These are phyloP conservation scores for Leccinum pachyderme DNA, from an alignment of 1,284 basidiomycete genomes.

Conservation along the genomic window DNA sequence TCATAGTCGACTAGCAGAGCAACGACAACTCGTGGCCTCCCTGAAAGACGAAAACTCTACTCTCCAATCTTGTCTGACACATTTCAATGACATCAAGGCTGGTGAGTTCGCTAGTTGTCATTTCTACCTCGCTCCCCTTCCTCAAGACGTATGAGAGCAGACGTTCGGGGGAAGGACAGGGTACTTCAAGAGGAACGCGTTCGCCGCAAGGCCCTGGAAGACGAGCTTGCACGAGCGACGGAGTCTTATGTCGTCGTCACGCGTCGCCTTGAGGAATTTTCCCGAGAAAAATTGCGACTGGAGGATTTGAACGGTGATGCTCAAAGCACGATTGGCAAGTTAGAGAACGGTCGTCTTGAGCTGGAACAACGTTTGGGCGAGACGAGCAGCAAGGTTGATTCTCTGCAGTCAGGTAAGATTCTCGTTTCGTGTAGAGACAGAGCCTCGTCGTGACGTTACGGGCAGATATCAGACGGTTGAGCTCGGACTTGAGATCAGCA, in stretches of 20 bases:
- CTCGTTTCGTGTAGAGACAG: not conserved
- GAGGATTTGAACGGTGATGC: constrained; percentile 27
- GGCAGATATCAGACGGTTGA: constrained; percentile 20
- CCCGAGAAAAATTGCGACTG: constrained; percentile 28
- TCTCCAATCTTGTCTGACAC: constrained; percentile 18
- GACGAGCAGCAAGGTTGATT: constrained; percentile 7
- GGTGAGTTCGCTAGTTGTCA: constrained; percentile 10
- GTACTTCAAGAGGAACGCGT: constrained; percentile 18
- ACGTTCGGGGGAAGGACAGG: constrained; percentile 7
- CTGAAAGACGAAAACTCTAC: constrained; percentile 17
- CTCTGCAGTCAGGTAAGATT: constrained; percentile 22
- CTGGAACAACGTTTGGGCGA: constrained; percentile 13
- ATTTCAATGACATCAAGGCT: constrained; percentile 12
- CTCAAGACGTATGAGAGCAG: constrained; percentile 10
- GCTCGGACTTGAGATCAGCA: constrained; percentile 17
- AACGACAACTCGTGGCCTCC: constrained; percentile 16
- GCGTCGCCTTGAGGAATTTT: constrained; percentile 19
- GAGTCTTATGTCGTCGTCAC: constrained; percentile 8
- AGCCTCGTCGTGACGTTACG: constrained; percentile 4
- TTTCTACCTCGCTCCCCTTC: not conserved
- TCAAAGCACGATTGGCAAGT: constrained; percentile 14
- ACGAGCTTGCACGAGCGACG: constrained; percentile 17
- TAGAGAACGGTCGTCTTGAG: constrained; percentile 15
- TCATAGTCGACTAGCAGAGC: constrained; percentile 18
- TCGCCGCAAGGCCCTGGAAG: constrained; percentile 18